Conservation (phyloP, 306 rosid genomes). For the Castanopsis chinensis region DNA sequence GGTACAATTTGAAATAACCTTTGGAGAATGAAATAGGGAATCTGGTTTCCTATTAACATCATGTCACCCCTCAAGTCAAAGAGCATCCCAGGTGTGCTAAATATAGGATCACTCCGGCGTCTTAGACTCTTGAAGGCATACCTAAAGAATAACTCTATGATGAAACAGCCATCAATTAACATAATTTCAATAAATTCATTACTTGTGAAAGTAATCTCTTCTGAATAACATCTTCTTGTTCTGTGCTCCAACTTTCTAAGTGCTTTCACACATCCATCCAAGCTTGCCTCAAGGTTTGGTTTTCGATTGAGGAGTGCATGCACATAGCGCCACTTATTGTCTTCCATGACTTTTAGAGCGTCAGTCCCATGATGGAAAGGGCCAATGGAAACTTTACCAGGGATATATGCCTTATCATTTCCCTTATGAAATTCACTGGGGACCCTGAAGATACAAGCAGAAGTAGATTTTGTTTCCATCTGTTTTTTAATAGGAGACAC, state of each 20-base stretch:
- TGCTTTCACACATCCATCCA: slow-evolving; percentile 34
- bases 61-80: slow-evolving; percentile 33
- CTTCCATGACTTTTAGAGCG: slow-evolving; percentile 20
- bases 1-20: slow-evolving; percentile 41
- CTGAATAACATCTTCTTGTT: slow-evolving; percentile 36
- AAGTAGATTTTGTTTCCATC: slow-evolving; percentile 39
- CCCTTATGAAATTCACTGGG: slow-evolving; percentile 10
- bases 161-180: slow-evolving; percentile 58
- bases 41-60: slow-evolving; percentile 56
- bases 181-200: slow-evolving; percentile 39
- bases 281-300: slow-evolving; percentile 38
- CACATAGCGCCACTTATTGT: slow-evolving; percentile 50
- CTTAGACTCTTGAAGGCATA: slow-evolving; percentile 34
- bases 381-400: slow-evolving; percentile 47
- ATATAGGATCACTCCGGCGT: slow-evolving; percentile 44
- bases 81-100: slow-evolving; percentile 31
- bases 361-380: slow-evolving; percentile 37
- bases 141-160: slow-evolving; percentile 56
- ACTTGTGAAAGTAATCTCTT: background rate
- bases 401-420: slow-evolving; percentile 16
- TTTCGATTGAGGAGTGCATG: slow-evolving; percentile 42
- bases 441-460: slow-evolving; percentile 41
- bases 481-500: slow-evolving; percentile 38
- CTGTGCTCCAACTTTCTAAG: slow-evolving; percentile 40
- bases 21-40: slow-evolving; percentile 49